Conservation (phyloP, 2,329 filamentous ascomycete species). For the Neofusicoccum cordaticola region DNA sequence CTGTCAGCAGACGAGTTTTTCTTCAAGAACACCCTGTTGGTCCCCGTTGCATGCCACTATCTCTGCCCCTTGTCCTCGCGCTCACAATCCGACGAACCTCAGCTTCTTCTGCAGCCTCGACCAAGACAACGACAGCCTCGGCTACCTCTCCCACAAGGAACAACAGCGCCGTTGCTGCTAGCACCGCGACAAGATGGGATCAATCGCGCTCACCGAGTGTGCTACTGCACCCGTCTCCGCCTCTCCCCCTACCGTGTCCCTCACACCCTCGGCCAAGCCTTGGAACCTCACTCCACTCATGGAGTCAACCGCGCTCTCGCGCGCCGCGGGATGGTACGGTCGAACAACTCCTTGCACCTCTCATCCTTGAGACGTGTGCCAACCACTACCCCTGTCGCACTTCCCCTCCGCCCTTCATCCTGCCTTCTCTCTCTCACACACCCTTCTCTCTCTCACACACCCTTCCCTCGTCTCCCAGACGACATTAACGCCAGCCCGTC, state of each 20-base stretch:
- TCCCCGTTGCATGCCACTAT: not conserved
- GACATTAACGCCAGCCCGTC: too few relatives aligned
- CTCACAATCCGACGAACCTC: conserved; percentile 1
- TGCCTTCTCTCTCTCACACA: not conserved
- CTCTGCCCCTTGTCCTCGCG: conserved; percentile 1
- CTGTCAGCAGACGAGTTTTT: not conserved
- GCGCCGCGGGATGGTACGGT: conserved; percentile 67
- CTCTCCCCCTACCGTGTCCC: conserved; percentile 8
- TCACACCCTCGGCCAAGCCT: conserved; percentile 39
- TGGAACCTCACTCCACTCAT: conserved; percentile 73
- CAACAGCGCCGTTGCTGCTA: not conserved
- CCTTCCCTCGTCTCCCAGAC: too few relatives aligned
- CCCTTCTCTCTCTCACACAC: not conserved
- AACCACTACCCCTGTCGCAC: not conserved
- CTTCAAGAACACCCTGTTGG: not conserved
- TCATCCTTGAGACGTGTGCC: too few relatives aligned
- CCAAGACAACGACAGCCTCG: not conserved
- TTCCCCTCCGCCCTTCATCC: too few relatives aligned
- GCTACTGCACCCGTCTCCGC: not conserved
- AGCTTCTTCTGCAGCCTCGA: not conserved
- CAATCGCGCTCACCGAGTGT: conserved; percentile 12
- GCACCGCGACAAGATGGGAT: not conserved
- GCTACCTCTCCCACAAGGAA: not conserved
- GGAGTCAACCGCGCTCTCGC: conserved; percentile 65
- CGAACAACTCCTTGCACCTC: not conserved